These are phyloP conservation scores for Microcyclospora tardicrescens DNA, from an alignment of 2,329 filamentous ascomycete genomes.

Conservation along the genomic window DNA sequence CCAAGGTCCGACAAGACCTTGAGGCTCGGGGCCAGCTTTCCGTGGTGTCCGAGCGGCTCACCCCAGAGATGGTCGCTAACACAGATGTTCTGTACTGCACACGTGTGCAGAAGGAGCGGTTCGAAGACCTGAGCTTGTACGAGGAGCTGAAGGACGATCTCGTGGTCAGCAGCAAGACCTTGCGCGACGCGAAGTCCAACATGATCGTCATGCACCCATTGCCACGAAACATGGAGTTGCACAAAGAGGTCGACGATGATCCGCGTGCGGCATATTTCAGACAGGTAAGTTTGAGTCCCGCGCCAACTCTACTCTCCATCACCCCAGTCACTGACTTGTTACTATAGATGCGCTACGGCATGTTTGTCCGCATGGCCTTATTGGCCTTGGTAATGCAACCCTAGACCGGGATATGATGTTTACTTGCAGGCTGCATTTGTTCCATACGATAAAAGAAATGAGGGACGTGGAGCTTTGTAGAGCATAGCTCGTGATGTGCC, in stretches of 20 bases:
- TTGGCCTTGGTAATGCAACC: conserved; percentile 78
- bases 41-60: conserved; percentile 63
- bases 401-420: conserved; percentile 7
- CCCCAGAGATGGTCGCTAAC: conserved; percentile 69
- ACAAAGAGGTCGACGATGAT: conserved; percentile 94
- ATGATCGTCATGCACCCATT: conserved; percentile 95
- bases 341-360: conserved; percentile 81
- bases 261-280: conserved; percentile 94
- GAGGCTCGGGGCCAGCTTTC: conserved; percentile 62
- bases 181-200: conserved; percentile 81
- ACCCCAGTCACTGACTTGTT: conserved; percentile 36
- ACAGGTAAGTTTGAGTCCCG: conserved; percentile 58
- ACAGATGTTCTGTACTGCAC: conserved; percentile 96
- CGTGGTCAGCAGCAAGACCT: conserved; percentile 75
- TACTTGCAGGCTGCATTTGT: too few relatives aligned
- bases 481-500: too few relatives aligned
- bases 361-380: conserved; percentile 96
- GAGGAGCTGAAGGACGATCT: conserved; percentile 81
- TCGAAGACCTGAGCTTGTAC: conserved; percentile 67
- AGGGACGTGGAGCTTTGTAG: too few relatives aligned
- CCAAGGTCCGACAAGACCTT: conserved; percentile 59
- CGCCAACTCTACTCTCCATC: conserved; percentile 2
- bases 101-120: conserved; percentile 90
- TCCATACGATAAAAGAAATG: too few relatives aligned
- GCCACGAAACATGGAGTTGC: conserved; percentile 84